These are phyloP conservation scores for Salix koriyanagi DNA, from an alignment of 345 rosid genomes.

Conservation along the genomic window DNA sequence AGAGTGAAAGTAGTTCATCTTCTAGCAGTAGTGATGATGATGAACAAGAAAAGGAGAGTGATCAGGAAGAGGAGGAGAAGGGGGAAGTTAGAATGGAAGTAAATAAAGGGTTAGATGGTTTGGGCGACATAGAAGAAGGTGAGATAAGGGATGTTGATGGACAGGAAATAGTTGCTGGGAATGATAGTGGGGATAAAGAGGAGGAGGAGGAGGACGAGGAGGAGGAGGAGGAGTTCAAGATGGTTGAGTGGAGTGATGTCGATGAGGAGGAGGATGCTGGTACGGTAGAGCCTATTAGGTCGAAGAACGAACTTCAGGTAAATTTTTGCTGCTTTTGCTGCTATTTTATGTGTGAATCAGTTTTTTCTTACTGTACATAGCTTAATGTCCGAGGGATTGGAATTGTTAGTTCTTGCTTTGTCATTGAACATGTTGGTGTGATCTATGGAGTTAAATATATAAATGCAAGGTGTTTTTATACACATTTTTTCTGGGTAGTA, in stretches of 20 bases:
- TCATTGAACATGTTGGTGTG: not conserved
- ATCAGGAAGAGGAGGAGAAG: not conserved
- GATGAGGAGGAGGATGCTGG: slow-evolving; percentile 38
- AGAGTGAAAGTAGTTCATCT: slow-evolving; percentile 39
- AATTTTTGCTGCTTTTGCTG: slow-evolving; percentile 4
- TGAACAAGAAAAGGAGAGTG: slow-evolving; percentile 1
- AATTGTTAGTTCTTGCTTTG: not conserved
- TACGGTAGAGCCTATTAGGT: slow-evolving; percentile 55
- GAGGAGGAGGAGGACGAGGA: slow-evolving; percentile 23
- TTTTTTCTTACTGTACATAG: slow-evolving; percentile 3
- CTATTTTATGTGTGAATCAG: not conserved
- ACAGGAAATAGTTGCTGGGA: slow-evolving; percentile 6
- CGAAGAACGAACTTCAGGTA: slow-evolving; percentile 86
- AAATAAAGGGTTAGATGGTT: not conserved
- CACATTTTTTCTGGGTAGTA: not conserved
- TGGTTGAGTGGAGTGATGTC: slow-evolving; percentile 48
- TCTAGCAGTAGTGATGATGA: slow-evolving; percentile 16
- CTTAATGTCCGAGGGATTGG: slow-evolving; percentile 2
- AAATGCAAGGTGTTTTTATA: not conserved
- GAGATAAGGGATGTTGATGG: slow-evolving; percentile 14
- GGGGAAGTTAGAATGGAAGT: not conserved
- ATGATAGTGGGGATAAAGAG: slow-evolving; percentile 24
- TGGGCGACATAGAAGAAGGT: slow-evolving; percentile 26
- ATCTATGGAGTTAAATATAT: not conserved
- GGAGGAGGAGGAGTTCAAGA: slow-evolving; percentile 37